Conservation (phyloP, 345 rosid species). For the Moricandia moricandioides region DNA sequence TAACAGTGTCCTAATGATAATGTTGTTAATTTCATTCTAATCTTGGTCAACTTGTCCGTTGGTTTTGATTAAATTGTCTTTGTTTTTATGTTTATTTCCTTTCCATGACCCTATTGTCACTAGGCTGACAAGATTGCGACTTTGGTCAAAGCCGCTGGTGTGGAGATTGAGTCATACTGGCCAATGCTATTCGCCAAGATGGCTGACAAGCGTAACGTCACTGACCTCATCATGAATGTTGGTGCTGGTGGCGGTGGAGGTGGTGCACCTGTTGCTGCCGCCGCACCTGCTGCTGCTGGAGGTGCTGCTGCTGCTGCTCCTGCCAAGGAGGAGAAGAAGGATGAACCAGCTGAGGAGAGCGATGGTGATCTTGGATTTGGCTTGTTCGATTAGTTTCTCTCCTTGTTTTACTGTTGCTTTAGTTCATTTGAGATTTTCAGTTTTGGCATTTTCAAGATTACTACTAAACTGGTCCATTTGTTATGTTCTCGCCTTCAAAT, state of each 20-base stretch:
- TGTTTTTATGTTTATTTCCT: too few relatives aligned
- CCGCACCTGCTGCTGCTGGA: slow-evolving; percentile 46
- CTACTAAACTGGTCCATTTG: neutral
- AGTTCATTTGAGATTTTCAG: slow-evolving; percentile 24
- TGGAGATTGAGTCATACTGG: slow-evolving; percentile 71
- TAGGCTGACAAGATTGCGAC: slow-evolving; percentile 75
- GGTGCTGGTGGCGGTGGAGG: slow-evolving; percentile 80
- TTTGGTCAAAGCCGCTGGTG: slow-evolving; percentile 61
- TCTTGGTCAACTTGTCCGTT: too few relatives aligned
- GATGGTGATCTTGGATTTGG: slow-evolving; percentile 87
- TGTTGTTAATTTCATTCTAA: too few relatives aligned
- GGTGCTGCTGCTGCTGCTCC: slow-evolving; percentile 60
- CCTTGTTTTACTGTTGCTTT: slow-evolving; percentile 3
- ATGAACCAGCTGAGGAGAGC: slow-evolving; percentile 75
- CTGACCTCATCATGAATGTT: slow-evolving; percentile 59
- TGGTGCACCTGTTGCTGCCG: slow-evolving; percentile 38
- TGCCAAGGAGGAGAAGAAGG: slow-evolving; percentile 72
- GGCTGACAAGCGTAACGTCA: slow-evolving; percentile 60
- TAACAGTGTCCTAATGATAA: too few relatives aligned
- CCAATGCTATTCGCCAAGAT: slow-evolving; percentile 82
- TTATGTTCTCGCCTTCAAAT: neutral
- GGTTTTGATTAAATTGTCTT: too few relatives aligned
- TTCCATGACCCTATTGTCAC: neutral
- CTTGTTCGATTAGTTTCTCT: slow-evolving; percentile 56
- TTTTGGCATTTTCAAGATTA: slow-evolving; percentile 10